Evolutionary conservation across 768 basidiomycete genomes (phyloP).

Genomic region (Boletus subcaerulescens): DNA sequence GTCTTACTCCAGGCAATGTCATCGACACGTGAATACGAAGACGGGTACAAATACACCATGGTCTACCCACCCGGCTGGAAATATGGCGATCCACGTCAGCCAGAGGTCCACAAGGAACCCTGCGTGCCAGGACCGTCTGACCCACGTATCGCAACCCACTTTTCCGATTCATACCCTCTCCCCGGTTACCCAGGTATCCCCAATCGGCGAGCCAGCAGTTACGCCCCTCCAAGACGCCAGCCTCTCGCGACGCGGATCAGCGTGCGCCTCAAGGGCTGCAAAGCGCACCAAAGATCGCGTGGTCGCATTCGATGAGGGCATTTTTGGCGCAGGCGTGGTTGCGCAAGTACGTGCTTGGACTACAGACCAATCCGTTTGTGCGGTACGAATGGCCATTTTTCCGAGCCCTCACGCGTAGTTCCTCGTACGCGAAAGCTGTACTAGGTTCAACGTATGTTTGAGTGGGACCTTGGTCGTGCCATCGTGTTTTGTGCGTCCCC

Average conservation of each 20-base stretch:
- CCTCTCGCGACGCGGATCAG: neutral
- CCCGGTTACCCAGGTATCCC: neutral
- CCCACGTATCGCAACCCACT: neutral
- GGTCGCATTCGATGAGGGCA: slow-evolving; percentile 1
- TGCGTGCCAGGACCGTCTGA: neutral
- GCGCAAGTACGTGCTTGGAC: slow-evolving; percentile 5
- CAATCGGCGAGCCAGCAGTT: neutral
- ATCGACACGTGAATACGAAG: neutral
- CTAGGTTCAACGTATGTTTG: slow-evolving; percentile 4
- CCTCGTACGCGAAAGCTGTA: slow-evolving; percentile 3
- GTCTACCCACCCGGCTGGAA: slow-evolving; percentile 9
- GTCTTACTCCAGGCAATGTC: too few species aligned
- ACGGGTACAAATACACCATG: slow-evolving; percentile 6
- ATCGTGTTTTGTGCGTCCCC: neutral
- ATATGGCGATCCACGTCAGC: slow-evolving; percentile 1
- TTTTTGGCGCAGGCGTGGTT: slow-evolving; percentile 14
- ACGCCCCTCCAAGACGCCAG: neutral
- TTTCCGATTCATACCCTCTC: neutral
- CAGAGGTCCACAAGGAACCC: neutral
- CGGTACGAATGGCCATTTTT: slow-evolving; percentile 8
- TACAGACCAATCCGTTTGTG: neutral
- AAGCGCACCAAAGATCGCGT: neutral
- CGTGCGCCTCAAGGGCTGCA: neutral
- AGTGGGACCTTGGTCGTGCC: neutral
- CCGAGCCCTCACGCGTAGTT: neutral